phyloP scores from a whole-genome alignment of 352 stramenopile species.

The Phytopythium aichiense region DNA sequence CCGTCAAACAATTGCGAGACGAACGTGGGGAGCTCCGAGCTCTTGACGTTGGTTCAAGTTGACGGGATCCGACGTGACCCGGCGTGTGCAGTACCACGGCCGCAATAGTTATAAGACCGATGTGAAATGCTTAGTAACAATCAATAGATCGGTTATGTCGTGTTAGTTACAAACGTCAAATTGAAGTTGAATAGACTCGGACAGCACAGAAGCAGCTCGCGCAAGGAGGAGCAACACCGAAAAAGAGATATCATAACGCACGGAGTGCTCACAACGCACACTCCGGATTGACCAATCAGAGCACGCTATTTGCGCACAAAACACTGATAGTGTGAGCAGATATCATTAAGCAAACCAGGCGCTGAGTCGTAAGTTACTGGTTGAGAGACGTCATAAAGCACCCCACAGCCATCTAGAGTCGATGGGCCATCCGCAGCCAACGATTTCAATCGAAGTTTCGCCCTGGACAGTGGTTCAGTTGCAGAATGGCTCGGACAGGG shows the following conservation, averaged over 20 bases:
- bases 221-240: too few species aligned
- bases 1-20: neutral
- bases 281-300: neutral
- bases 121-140: too few species aligned
- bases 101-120: neutral
- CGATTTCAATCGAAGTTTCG: neutral
- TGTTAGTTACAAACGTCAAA: too few species aligned
- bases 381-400: neutral
- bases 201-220: neutral
- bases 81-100: too few species aligned
- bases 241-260: neutral
- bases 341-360: neutral
- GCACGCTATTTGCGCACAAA: neutral
- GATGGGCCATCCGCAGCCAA: neutral
- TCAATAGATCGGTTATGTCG: too few species aligned
- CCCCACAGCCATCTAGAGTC: neutral
- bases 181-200: too few species aligned
- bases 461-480: too few species aligned
- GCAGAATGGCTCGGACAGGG: neutral
- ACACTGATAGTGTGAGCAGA: neutral
- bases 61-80: slow-evolving; percentile 4
- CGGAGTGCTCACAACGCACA: neutral
- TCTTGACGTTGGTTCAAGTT: slow-evolving; percentile 7
- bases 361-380: neutral
- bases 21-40: neutral